Evolutionary conservation across 306 rosid species (phyloP).

Genomic region (Hippophae tibetana): DNA sequence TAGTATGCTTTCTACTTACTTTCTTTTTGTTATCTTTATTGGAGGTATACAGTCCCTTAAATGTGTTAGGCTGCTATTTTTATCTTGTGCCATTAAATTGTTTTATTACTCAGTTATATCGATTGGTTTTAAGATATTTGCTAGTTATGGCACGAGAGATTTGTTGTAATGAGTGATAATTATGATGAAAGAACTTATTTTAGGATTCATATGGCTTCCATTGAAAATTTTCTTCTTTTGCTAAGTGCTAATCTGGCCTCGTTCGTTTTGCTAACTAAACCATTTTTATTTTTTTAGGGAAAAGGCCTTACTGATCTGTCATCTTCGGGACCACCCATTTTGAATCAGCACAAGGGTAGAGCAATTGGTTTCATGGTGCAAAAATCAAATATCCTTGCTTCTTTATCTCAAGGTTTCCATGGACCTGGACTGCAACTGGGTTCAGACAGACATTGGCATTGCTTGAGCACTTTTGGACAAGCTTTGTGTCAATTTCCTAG

Average conservation of each 20-base stretch:
- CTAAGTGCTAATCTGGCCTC: neutral
- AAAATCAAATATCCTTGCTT: slow-evolving; percentile 60
- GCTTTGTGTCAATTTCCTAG: slow-evolving; percentile 49
- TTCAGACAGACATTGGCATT: slow-evolving; percentile 27
- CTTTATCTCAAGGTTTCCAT: slow-evolving; percentile 66
- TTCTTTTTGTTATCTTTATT: neutral
- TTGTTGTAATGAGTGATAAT: neutral
- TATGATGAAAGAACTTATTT: neutral
- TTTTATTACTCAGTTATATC: no score
- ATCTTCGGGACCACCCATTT: slow-evolving; percentile 69
- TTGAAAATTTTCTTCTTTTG: slow-evolving; percentile 1
- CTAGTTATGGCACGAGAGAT: no score
- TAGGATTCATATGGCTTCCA: neutral
- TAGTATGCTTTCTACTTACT: neutral
- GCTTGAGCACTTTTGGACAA: slow-evolving; percentile 65
- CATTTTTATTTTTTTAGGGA: slow-evolving; percentile 20
- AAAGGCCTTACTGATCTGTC: slow-evolving; percentile 62
- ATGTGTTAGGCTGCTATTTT: no score
- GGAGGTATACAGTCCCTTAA: no score
- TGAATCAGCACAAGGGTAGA: slow-evolving; percentile 53
- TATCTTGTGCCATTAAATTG: no score
- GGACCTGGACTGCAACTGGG: slow-evolving; percentile 32
- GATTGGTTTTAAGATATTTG: no score
- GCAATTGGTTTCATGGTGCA: slow-evolving; percentile 66
- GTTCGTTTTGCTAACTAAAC: neutral